Conservation (phyloP, 257 asterid species). For the Fraxinus americana region DNA sequence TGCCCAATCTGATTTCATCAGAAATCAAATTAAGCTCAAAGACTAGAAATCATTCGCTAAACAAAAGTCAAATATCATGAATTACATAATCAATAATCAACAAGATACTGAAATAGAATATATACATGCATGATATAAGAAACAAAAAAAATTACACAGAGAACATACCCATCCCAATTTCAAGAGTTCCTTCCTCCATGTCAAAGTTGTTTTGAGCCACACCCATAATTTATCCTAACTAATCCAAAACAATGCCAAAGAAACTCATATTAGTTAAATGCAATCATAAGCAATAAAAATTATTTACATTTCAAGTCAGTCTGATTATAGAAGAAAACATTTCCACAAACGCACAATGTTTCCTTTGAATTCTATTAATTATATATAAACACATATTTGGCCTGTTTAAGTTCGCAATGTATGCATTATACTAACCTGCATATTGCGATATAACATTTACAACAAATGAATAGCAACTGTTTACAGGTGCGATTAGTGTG, state of each 20-base stretch:
- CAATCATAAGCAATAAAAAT: not conserved
- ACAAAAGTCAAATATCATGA: not conserved
- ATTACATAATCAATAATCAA: not conserved
- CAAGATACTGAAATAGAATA: not conserved
- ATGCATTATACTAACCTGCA: not conserved
- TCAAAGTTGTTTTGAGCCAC: conserved; percentile 24
- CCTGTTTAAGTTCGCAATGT: not conserved
- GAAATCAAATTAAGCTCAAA: not conserved
- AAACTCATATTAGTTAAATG: not conserved
- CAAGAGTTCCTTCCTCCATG: conserved; percentile 40
- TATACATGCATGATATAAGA: not conserved
- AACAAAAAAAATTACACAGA: not conserved
- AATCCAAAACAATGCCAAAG: not conserved
- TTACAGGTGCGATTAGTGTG: not conserved
- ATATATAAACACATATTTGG: no score
- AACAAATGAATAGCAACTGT: not conserved
- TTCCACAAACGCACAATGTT: not conserved
- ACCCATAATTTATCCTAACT: conserved; percentile 25
- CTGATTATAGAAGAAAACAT: not conserved
- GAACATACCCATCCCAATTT: conserved; percentile 36
- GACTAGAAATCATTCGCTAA: not conserved
- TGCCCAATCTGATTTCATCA: not conserved
- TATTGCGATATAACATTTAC: not conserved
- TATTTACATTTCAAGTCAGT: not conserved
- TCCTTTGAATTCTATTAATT: not conserved